Evolutionary conservation across 345 rosid genomes (phyloP).

Genomic region (Aethionema arabicum): DNA sequence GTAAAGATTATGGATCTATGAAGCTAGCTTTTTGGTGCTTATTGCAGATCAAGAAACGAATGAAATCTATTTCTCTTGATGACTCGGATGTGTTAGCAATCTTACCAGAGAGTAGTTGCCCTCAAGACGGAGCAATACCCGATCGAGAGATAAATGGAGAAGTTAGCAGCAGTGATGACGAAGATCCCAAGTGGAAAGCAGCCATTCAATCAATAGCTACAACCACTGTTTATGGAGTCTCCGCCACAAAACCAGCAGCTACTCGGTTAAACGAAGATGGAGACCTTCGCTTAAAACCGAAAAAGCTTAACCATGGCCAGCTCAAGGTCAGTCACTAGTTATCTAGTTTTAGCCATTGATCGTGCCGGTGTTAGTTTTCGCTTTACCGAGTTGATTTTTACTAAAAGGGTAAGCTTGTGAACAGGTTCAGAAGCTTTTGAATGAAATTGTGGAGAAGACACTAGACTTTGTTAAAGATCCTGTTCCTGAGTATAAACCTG

Average conservation of each 20-base stretch:
- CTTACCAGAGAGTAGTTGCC: too few relatives aligned
- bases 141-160: conserved; percentile 7
- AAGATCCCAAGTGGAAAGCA: conserved; percentile 72
- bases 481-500: conserved; percentile 32
- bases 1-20: background rate
- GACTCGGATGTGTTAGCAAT: conserved; percentile 57
- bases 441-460: conserved; percentile 61
- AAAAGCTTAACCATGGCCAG: conserved; percentile 68
- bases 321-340: conserved; percentile 52
- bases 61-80: conserved; percentile 58
- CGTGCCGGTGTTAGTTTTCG: background rate
- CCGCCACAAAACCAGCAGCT: conserved; percentile 30
- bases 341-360: conserved; percentile 3
- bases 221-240: conserved; percentile 47
- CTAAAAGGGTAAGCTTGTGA: conserved; percentile 4
- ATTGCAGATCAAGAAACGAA: conserved; percentile 57
- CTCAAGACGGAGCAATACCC: too few relatives aligned
- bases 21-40: background rate
- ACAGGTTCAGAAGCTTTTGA: conserved; percentile 84
- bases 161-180: conserved; percentile 62
- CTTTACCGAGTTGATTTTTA: background rate
- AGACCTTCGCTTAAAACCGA: conserved; percentile 40
- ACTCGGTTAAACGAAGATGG: conserved; percentile 32
- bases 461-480: conserved; percentile 50
- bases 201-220: conserved; percentile 68